These are phyloP conservation scores for Moesziomyces aphidis DNA, from an alignment of 1,284 basidiomycete genomes.

Conservation along the genomic window DNA sequence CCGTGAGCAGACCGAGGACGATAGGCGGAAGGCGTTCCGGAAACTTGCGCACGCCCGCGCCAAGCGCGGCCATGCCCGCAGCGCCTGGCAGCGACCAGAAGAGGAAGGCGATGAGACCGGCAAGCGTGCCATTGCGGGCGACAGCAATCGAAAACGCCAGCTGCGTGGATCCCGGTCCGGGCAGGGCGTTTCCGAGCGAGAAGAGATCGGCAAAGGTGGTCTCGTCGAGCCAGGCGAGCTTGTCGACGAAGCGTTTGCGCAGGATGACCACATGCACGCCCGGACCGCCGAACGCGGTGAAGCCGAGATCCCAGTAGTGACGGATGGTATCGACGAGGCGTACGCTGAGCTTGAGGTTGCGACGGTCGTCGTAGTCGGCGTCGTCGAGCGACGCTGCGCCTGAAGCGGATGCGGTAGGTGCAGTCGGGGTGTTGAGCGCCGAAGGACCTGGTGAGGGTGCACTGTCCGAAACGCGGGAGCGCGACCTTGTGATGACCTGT, in stretches of 20 bases:
- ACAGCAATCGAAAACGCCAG: slow-evolving; percentile 69
- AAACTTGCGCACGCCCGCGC: slow-evolving; percentile 72
- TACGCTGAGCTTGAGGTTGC: slow-evolving; percentile 28
- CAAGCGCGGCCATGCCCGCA: slow-evolving; percentile 72
- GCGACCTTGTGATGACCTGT: slow-evolving; percentile 17
- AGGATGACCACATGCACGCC: slow-evolving; percentile 52
- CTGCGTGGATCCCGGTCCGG: slow-evolving; percentile 70
- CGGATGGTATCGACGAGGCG: slow-evolving; percentile 48
- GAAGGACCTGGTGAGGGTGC: background rate
- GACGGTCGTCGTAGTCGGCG: slow-evolving; percentile 21
- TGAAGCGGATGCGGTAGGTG: background rate
- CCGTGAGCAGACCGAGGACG: slow-evolving; percentile 73
- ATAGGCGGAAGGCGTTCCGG: slow-evolving; percentile 71
- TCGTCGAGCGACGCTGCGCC: slow-evolving; percentile 10
- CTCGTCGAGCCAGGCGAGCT: slow-evolving; percentile 54
- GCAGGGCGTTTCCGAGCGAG: slow-evolving; percentile 70
- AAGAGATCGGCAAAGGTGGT: slow-evolving; percentile 69
- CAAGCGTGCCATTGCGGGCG: slow-evolving; percentile 66
- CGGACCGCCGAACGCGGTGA: slow-evolving; percentile 43
- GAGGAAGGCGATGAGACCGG: slow-evolving; percentile 68
- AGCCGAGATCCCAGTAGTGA: slow-evolving; percentile 57
- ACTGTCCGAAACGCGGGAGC: slow-evolving; percentile 7
- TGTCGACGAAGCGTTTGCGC: slow-evolving; percentile 54
- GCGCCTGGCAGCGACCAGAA: slow-evolving; percentile 72
- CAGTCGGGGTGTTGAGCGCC: background rate